Evolutionary conservation across 257 asterid species (phyloP).

Genomic region (Penstemon davidsonii): DNA sequence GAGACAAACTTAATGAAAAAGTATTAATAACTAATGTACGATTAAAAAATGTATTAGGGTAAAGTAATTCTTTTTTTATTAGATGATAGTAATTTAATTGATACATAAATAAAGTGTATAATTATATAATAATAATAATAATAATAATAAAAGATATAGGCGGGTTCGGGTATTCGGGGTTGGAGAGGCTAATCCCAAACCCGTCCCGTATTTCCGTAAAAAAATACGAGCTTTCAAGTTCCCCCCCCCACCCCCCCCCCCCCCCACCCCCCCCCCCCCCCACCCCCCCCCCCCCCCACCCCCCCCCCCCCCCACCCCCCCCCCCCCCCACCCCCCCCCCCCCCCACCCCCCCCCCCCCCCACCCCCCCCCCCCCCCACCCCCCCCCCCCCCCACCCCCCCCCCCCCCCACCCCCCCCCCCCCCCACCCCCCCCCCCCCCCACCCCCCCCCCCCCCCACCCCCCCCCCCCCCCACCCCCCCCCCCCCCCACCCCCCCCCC

Average conservation of each 20-base stretch:
- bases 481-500: neutral
- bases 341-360: conserved; percentile 19
- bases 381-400: conserved; percentile 22
- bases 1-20: too few relatives aligned
- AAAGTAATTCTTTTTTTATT: too few relatives aligned
- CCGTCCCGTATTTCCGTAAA: too few relatives aligned
- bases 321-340: conserved; percentile 28
- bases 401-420: conserved; percentile 18
- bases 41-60: too few relatives aligned
- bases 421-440: conserved; percentile 27
- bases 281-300: conserved; percentile 38
- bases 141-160: too few relatives aligned
- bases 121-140: too few relatives aligned
- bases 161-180: too few relatives aligned
- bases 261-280: conserved; percentile 27
- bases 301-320: conserved; percentile 7
- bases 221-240: too few relatives aligned
- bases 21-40: too few relatives aligned
- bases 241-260: conserved; percentile 33
- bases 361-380: neutral
- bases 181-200: too few relatives aligned
- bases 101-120: too few relatives aligned
- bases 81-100: too few relatives aligned
- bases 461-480: neutral
- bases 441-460: conserved; percentile 13